A percentile compares a stretch with the other conserved stretches of the same genome.
These are phyloP conservation scores for Firmiana major DNA, from an alignment of 345 rosid species.

Conservation along the genomic window DNA sequence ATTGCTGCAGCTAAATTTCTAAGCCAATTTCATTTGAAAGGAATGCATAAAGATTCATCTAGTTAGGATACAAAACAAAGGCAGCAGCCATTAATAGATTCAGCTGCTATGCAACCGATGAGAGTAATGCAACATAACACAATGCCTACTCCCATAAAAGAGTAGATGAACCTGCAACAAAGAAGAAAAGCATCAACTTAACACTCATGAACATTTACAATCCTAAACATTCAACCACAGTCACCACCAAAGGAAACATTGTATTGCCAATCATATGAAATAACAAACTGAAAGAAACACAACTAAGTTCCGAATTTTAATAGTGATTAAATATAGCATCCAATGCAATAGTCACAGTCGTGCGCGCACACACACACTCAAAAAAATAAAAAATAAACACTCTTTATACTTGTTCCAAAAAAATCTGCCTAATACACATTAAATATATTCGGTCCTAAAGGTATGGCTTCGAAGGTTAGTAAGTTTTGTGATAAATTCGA, in stretches of 20 bases:
- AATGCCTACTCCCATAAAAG: slow-evolving; percentile 83
- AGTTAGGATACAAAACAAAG: slow-evolving; percentile 92
- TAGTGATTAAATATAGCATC: background rate
- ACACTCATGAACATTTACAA: slow-evolving; percentile 1
- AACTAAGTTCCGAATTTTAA: background rate
- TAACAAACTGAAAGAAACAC: background rate
- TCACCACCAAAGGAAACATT: background rate
- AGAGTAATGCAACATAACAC: slow-evolving; percentile 60
- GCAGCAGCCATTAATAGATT: slow-evolving; percentile 78
- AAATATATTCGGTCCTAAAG: background rate
- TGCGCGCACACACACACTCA: too few species aligned
- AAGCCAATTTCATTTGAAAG: background rate
- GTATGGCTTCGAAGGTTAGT: background rate
- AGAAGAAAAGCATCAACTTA: slow-evolving; percentile 19
- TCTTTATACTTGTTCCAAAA: background rate
- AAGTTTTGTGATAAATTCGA: background rate
- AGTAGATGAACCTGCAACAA: slow-evolving; percentile 88
- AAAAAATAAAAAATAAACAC: background rate
- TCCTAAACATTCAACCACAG: slow-evolving; percentile 2
- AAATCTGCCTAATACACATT: background rate
- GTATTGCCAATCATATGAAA: background rate
- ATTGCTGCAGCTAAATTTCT: background rate
- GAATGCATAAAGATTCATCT: background rate
- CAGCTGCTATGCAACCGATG: slow-evolving; percentile 93
- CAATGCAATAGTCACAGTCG: background rate